A percentile compares a stretch with the other conserved stretches of the same genome.
These are phyloP conservation scores for Boechera stricta DNA, from an alignment of 345 rosid species.

Conservation along the genomic window DNA sequence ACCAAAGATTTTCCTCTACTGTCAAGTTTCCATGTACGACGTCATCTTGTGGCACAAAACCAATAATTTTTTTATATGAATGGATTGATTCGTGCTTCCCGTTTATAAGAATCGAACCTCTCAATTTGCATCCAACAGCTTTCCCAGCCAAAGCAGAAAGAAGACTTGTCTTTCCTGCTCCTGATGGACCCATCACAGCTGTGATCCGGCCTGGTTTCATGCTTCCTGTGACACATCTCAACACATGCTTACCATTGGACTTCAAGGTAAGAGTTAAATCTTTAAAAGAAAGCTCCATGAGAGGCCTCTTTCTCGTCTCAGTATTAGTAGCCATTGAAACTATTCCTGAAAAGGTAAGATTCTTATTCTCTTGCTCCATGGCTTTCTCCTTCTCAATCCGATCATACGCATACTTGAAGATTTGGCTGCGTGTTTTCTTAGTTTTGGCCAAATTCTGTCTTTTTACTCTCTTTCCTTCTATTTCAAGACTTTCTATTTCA, in stretches of 20 bases:
- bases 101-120: conserved; percentile 76
- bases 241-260: conserved; percentile 65
- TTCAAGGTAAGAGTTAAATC: conserved; percentile 83
- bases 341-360: conserved; percentile 80
- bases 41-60: conserved; percentile 97
- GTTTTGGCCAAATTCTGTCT: conserved; percentile 43
- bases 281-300: conserved; percentile 74
- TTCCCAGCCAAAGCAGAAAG: conserved; percentile 89
- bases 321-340: conserved; percentile 64
- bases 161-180: conserved; percentile 96
- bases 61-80: conserved; percentile 81
- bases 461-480: conserved; percentile 46
- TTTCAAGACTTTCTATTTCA: conserved; percentile 43
- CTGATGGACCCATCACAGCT: conserved; percentile 99
- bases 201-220: conserved; percentile 82
- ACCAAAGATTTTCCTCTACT: conserved; percentile 96
- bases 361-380: conserved; percentile 54
- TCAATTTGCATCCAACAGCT: conserved; percentile 72
- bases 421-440: conserved; percentile 70
- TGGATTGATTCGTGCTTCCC: conserved; percentile 74
- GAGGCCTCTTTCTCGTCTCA: conserved; percentile 68
- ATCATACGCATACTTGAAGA: conserved; percentile 77
- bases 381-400: conserved; percentile 90
- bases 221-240: conserved; percentile 84
- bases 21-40: conserved; percentile 96